These are phyloP conservation scores for Posidonia oceanica DNA, from an alignment of 116 monocot genomes.

Conservation along the genomic window DNA sequence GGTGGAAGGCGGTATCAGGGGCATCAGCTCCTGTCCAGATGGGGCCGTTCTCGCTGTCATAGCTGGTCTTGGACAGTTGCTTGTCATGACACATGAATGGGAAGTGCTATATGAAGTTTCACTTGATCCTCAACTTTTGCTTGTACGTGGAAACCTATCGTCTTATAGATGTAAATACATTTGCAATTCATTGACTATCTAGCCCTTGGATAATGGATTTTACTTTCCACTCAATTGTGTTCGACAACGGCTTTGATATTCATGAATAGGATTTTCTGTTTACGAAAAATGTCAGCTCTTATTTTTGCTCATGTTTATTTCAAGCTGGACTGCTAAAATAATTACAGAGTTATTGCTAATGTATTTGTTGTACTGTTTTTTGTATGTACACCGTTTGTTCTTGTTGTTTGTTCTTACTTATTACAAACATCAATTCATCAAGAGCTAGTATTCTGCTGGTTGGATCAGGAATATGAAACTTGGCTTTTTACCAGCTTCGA, in stretches of 20 bases:
- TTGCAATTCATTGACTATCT: neutral
- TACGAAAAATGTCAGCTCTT: too few species aligned
- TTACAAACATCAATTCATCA: too few species aligned
- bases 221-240: neutral
- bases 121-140: conserved; percentile 35
- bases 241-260: neutral
- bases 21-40: conserved; percentile 76
- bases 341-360: too few species aligned
- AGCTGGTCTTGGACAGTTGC: conserved; percentile 62
- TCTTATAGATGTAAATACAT: neutral
- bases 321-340: too few species aligned
- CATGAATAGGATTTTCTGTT: too few species aligned
- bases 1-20: conserved; percentile 79
- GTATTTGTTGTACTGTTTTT: too few species aligned
- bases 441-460: too few species aligned
- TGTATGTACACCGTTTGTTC: too few species aligned
- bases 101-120: conserved; percentile 78
- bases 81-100: conserved; percentile 93
- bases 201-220: neutral
- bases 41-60: conserved; percentile 82
- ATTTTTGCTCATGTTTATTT: too few species aligned
- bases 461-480: too few species aligned
- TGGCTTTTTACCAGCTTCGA: too few species aligned
- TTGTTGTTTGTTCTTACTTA: too few species aligned
- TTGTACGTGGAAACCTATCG: conserved; percentile 19